Evolutionary conservation across 2,329 filamentous ascomycete species (phyloP).

Genomic region (Incumbomyces lentus): DNA sequence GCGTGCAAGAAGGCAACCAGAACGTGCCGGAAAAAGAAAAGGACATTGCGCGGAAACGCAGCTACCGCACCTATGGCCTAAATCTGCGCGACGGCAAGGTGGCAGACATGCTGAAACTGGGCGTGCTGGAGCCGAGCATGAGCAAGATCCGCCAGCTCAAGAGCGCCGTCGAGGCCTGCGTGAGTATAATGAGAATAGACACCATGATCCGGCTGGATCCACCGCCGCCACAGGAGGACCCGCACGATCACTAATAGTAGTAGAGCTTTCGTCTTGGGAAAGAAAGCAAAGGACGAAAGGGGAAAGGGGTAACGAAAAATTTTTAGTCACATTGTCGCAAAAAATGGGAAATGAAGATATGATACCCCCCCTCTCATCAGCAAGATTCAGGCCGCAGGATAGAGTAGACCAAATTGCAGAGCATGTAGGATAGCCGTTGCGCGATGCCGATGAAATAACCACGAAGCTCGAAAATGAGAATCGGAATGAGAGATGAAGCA

Average conservation of each 20-base stretch:
- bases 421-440: too few relatives aligned
- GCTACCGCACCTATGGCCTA: conserved; percentile 96
- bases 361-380: too few relatives aligned
- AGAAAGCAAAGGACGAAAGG: too few relatives aligned
- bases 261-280: too few relatives aligned
- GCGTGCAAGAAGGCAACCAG: conserved; percentile 69
- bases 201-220: conserved; percentile 91
- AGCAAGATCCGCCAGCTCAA: conserved; percentile 98
- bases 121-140: conserved; percentile 91
- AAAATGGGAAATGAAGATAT: too few relatives aligned
- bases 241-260: conserved; percentile 7
- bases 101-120: conserved; percentile 85
- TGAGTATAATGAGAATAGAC: conserved; percentile 98
- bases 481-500: too few relatives aligned
- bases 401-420: too few relatives aligned
- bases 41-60: conserved; percentile 82
- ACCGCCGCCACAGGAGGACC: conserved; percentile 62
- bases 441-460: too few relatives aligned
- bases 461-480: too few relatives aligned
- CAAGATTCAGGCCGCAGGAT: too few relatives aligned
- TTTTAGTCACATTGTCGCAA: too few relatives aligned
- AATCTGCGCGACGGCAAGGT: conserved; percentile 84
- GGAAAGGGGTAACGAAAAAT: too few relatives aligned
- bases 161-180: conserved; percentile 95
- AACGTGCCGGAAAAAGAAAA: conserved; percentile 70